Evolutionary conservation across 352 stramenopile genomes (phyloP), one percentile per base, ranked within the genome.

Genomic region (Globisporangium nunn): DNA sequence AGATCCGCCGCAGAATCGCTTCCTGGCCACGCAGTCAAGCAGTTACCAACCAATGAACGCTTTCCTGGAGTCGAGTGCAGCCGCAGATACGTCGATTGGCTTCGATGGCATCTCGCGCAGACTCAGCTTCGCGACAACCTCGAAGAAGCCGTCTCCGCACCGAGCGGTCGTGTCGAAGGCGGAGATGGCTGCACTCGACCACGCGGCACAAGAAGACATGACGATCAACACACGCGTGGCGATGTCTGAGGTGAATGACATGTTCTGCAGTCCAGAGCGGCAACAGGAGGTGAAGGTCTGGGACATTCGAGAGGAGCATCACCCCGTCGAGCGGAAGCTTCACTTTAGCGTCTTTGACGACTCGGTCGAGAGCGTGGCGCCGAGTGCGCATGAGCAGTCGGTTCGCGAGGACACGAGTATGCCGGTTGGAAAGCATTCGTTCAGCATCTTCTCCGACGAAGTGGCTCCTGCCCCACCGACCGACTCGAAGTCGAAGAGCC

Each of bases 201-300:
- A 68, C 31, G 72, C 69, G 37, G 79, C 71, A 4, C 75, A 89
- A 74, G 82, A 95, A 61, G 83, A 95, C 56, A 82, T 95, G 72
- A 95, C 85, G 15, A 93, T 95, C 54, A 95, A 91, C 57, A 95
- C 85, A 57, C 78, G 79, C 49, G 64, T 95, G 6, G 85, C 85
- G 1, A 76, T 92, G 68, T 79, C 85, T 35, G 85, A 95, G 37
- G 81, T 95, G 53, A 90, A 93, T 62, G 75, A 60, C 55, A 93
- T 95, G 85, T 95, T 95, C 59, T 91, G 81, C 61, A 95, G 85
- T 50, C 85, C 85, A 29, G 63, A 75, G 28, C 70, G 75, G 52
- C 68, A 75, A 45, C 53, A 52, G 28, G 75, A 81, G 40, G 47
- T 56, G 6, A 73, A 64, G 43, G 66, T 73, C 6, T 72, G 66